Evolutionary conservation across 257 asterid species (phyloP).

Genomic region (Knoxia roxburghii): DNA sequence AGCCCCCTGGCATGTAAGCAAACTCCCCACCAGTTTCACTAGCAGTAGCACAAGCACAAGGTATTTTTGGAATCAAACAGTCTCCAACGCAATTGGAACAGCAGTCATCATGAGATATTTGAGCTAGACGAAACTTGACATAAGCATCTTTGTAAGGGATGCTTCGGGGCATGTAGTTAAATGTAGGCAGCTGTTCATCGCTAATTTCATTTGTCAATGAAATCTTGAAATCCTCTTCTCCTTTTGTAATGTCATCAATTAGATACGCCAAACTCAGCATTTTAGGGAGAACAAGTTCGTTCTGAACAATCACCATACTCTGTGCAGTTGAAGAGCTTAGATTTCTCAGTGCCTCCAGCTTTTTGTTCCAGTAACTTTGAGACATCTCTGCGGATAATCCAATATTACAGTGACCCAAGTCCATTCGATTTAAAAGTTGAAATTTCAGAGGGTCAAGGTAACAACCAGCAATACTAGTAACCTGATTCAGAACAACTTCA

Average conservation of each 20-base stretch:
- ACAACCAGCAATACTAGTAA: constrained; percentile 18
- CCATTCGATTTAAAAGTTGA: neutral
- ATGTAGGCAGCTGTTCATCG: constrained; percentile 33
- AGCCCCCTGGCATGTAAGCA: constrained; percentile 52
- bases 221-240: constrained; percentile 41
- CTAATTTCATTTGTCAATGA: constrained; percentile 47
- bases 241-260: constrained; percentile 41
- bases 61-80: constrained; percentile 46
- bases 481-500: constrained; percentile 15
- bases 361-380: constrained; percentile 4
- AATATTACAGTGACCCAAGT: constrained; percentile 12
- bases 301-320: constrained; percentile 4
- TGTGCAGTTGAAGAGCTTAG: constrained; percentile 14
- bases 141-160: constrained; percentile 43
- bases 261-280: constrained; percentile 13
- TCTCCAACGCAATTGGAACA: constrained; percentile 50
- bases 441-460: constrained; percentile 10
- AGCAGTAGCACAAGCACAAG: constrained; percentile 75
- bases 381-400: neutral
- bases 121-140: constrained; percentile 50
- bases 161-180: constrained; percentile 33
- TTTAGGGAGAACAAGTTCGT: constrained; percentile 5
- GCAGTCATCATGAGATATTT: constrained; percentile 58
- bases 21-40: constrained; percentile 62
- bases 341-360: constrained; percentile 14